Percentiles rank a stretch among this genome's conserved stretches.
Evolutionary conservation across 345 rosid genomes (phyloP).

Genomic region (Streptanthus diversifolius): DNA sequence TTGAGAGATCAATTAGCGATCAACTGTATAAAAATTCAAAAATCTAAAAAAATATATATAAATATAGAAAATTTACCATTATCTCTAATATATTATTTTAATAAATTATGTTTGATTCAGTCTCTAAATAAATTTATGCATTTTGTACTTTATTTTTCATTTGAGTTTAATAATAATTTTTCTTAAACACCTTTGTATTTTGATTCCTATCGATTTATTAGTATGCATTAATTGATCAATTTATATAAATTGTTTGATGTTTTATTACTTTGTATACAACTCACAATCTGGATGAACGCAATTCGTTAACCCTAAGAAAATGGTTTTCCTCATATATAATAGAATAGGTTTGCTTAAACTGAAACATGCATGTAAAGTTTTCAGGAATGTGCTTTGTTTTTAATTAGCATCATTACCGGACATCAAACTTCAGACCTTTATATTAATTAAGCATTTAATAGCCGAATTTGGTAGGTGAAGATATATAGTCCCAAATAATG

Average conservation of each 20-base stretch:
- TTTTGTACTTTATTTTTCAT: too few species aligned
- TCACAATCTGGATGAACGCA: neutral
- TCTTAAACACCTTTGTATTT: too few species aligned
- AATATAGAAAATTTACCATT: too few species aligned
- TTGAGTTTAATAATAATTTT: too few species aligned
- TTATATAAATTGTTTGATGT: neutral
- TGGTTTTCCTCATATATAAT: neutral
- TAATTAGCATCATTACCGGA: slow-evolving; percentile 3
- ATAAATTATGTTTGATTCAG: too few species aligned
- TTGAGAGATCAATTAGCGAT: too few species aligned
- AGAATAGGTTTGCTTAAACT: neutral
- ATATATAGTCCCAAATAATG: slow-evolving; percentile 8
- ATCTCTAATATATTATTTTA: too few species aligned
- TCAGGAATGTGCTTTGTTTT: slow-evolving; percentile 4
- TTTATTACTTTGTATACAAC: neutral
- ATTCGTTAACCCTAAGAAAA: neutral
- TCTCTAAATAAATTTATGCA: too few species aligned
- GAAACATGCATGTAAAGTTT: slow-evolving; percentile 5
- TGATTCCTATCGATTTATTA: too few species aligned
- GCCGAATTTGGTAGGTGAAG: slow-evolving; percentile 25
- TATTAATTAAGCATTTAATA: slow-evolving; percentile 23
- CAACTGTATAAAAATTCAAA: too few species aligned
- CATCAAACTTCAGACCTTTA: neutral
- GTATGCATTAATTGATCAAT: too few species aligned
- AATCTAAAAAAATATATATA: too few species aligned